Evolutionary conservation across 805 yeast genomes (phyloP).

Genomic region (Saturnispora serradocipensis): DNA sequence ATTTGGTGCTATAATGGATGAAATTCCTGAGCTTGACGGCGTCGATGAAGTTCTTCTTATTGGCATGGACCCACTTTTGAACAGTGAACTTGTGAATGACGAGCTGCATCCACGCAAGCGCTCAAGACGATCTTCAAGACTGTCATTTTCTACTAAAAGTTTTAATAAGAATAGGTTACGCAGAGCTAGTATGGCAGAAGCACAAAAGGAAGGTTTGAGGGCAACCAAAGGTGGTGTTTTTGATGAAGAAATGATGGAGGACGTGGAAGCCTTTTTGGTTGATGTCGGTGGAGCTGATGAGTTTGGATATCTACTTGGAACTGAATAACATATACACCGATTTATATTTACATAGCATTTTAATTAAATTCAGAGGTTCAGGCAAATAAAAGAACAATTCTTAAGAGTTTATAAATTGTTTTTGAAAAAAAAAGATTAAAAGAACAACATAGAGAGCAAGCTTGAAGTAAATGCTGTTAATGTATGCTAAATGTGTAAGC

Average conservation of each 20-base stretch:
- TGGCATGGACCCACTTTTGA: conserved; percentile 7
- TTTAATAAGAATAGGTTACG: conserved; percentile 31
- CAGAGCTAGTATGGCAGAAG: conserved; percentile 63
- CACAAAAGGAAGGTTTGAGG: conserved; percentile 66
- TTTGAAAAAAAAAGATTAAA: too few relatives aligned
- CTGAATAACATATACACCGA: conserved; percentile 3
- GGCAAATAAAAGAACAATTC: neutral
- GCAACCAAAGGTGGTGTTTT: conserved; percentile 70
- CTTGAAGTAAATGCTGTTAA: too few relatives aligned
- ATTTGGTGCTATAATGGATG: neutral
- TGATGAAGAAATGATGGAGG: conserved; percentile 64
- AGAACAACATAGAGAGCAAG: neutral
- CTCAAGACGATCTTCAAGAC: neutral
- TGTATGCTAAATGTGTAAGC: neutral
- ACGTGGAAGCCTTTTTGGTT: conserved; percentile 60
- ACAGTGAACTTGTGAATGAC: neutral
- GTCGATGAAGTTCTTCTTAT: conserved; percentile 10
- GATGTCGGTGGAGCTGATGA: conserved; percentile 40
- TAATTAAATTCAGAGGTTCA: neutral
- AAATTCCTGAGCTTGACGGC: neutral
- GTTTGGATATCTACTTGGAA: conserved; percentile 29
- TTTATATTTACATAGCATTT: neutral
- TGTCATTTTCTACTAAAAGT: neutral
- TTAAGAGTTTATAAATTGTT: too few relatives aligned
- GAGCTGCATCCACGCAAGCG: neutral